Percentiles rank a stretch among this genome's conserved stretches.
Evolutionary conservation across 805 yeast species (phyloP).

Genomic region (Candida chauliodis): DNA sequence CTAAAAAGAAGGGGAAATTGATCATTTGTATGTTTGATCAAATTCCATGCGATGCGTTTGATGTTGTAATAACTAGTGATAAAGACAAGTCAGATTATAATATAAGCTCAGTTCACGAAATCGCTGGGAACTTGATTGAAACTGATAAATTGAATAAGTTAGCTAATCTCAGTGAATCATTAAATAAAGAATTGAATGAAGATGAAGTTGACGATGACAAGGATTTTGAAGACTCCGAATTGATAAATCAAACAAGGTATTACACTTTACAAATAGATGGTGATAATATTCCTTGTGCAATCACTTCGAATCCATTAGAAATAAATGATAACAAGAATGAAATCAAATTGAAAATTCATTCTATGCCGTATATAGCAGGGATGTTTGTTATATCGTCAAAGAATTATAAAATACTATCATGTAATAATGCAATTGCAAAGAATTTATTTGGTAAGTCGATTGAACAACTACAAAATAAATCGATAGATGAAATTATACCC

Average conservation of each 20-base stretch:
- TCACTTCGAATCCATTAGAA: conserved; percentile 57
- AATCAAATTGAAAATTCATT: conserved; percentile 63
- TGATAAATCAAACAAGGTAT: conserved; percentile 58
- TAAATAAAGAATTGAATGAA: conserved; percentile 20
- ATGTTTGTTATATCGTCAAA: conserved; percentile 63
- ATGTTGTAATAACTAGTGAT: conserved; percentile 36
- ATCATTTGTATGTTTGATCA: conserved; percentile 86
- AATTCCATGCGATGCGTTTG: conserved; percentile 62
- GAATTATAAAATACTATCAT: conserved; percentile 55
- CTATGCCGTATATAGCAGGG: conserved; percentile 86
- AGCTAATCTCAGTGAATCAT: conserved; percentile 23
- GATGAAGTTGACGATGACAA: conserved; percentile 15
- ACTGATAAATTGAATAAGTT: conserved; percentile 17
- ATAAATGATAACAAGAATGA: conserved; percentile 37
- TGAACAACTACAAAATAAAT: conserved; percentile 33
- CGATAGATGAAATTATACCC: conserved; percentile 61
- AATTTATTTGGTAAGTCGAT: conserved; percentile 72
- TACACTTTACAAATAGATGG: conserved; percentile 51
- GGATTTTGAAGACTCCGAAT: conserved; percentile 24
- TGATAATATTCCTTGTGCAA: conserved; percentile 67
- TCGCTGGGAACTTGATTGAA: conserved; percentile 33
- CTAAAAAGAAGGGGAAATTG: conserved; percentile 65
- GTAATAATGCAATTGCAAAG: conserved; percentile 73
- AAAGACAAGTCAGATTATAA: conserved; percentile 12
- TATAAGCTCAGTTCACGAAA: conserved; percentile 25